Conservation (phyloP, 306 rosid species). For the Trifolium dubium region DNA sequence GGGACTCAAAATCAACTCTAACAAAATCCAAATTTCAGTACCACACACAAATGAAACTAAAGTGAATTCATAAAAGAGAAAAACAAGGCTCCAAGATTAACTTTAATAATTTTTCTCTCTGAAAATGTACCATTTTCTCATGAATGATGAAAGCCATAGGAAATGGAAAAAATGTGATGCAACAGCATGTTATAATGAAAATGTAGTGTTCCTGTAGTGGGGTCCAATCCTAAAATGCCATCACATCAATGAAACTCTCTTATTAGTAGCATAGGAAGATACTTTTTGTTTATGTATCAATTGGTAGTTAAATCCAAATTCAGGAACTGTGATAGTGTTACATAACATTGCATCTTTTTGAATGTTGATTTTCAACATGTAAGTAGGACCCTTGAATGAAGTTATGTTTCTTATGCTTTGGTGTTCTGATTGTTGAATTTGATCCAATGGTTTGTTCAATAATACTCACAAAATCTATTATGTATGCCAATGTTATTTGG, state of each 20-base stretch:
- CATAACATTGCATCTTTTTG: neutral
- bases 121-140: slow-evolving; percentile 25
- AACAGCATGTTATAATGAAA: slow-evolving; percentile 34
- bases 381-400: slow-evolving; percentile 34
- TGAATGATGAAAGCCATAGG: slow-evolving; percentile 42
- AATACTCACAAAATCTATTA: slow-evolving; percentile 12
- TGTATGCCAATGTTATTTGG: neutral
- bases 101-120: neutral
- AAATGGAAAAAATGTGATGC: slow-evolving; percentile 37
- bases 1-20: slow-evolving; percentile 11
- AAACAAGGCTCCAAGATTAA: neutral
- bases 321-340: no score
- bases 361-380: slow-evolving; percentile 30
- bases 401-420: slow-evolving; percentile 23
- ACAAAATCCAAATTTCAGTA: neutral
- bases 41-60: neutral
- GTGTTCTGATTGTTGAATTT: slow-evolving; percentile 29
- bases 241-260: slow-evolving; percentile 31
- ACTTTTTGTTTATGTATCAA: slow-evolving; percentile 23
- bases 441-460: slow-evolving; percentile 26
- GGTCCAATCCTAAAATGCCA: slow-evolving; percentile 30
- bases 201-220: slow-evolving; percentile 27
- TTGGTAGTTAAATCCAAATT: neutral
- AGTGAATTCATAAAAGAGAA: neutral
- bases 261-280: neutral